Evolutionary conservation across 208 protist species (phyloP).

Genomic region (Leishmania tropica): DNA sequence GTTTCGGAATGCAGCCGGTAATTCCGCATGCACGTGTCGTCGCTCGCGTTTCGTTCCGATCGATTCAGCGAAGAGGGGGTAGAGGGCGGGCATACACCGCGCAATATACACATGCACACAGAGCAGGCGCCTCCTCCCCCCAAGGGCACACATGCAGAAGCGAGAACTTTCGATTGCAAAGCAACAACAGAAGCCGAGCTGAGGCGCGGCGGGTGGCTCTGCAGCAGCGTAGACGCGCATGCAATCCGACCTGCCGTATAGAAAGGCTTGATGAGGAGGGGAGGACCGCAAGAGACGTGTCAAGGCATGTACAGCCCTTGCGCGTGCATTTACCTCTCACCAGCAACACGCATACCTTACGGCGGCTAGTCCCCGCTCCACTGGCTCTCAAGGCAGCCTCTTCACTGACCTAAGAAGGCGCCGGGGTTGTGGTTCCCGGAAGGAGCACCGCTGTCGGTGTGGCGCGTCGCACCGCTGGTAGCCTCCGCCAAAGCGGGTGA

Average conservation of each 20-base stretch:
- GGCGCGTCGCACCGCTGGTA: not conserved
- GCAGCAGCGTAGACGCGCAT: not conserved
- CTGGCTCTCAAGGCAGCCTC: not conserved
- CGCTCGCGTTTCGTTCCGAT: not conserved
- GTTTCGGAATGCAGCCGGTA: not conserved
- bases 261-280: not conserved
- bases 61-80: not conserved
- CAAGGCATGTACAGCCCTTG: not conserved
- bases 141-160: not conserved
- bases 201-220: not conserved
- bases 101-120: not conserved
- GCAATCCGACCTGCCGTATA: not conserved
- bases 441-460: not conserved
- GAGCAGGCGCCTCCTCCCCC: too few relatives aligned
- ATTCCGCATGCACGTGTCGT: not conserved
- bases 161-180: not conserved
- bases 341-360: not conserved
- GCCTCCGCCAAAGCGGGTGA: not conserved
- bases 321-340: not conserved
- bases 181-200: not conserved
- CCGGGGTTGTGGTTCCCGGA: not conserved
- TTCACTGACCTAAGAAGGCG: too few relatives aligned
- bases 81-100: not conserved
- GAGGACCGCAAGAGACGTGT: not conserved
- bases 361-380: not conserved